phyloP scores from a whole-genome alignment of 169 alveolate genomes.

The Eimeria maxima region DNA sequence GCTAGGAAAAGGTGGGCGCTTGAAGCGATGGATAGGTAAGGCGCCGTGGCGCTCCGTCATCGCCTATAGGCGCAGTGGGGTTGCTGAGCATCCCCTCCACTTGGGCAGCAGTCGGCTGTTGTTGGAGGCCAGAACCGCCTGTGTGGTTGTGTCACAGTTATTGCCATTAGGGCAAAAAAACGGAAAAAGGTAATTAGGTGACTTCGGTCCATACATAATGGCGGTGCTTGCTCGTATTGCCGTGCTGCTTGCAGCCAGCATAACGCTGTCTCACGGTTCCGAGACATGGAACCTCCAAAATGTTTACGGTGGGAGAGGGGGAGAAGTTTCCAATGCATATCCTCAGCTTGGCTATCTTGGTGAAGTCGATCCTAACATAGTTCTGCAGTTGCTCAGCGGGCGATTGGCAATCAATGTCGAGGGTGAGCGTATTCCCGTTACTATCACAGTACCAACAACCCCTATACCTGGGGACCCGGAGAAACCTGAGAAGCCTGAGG shows the following conservation, averaged over 20 bases:
- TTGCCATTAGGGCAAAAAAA: conserved; percentile 7
- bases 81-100: neutral
- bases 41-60: neutral
- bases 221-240: neutral
- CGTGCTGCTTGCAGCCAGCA: conserved; percentile 55
- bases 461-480: neutral
- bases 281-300: conserved; percentile 28
- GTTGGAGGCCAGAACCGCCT: neutral
- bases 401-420: conserved; percentile 2
- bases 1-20: neutral
- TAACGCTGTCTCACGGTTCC: neutral
- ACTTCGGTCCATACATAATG: conserved; percentile 13
- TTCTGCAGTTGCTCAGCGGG: conserved; percentile 46
- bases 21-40: conserved; percentile 19
- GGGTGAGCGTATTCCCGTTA: neutral
- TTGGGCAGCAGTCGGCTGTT: neutral
- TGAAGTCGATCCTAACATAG: neutral
- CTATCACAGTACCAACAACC: neutral
- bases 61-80: neutral
- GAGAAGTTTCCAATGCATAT: neutral
- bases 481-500: neutral
- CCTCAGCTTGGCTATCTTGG: conserved; percentile 25
- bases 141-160: neutral
- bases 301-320: neutral
- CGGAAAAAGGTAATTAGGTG: neutral